phyloP scores from a whole-genome alignment of 768 basidiomycete species.

The Collybia mongolica region DNA sequence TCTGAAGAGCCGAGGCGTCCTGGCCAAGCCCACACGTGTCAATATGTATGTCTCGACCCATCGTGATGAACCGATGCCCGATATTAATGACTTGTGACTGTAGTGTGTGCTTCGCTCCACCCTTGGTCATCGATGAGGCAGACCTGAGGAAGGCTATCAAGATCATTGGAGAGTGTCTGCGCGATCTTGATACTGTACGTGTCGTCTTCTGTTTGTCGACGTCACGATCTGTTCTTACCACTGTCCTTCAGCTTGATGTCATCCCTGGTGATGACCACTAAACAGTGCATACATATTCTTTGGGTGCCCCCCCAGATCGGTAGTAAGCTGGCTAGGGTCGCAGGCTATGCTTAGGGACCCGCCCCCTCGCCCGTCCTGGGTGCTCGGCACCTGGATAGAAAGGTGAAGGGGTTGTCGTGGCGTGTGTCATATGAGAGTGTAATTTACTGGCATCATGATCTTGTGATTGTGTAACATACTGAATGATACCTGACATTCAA shows the following conservation, averaged over 20 bases:
- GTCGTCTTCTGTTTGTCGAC: neutral
- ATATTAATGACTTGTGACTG: neutral
- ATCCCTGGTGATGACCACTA: conserved; percentile 56
- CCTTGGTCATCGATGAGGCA: conserved; percentile 88
- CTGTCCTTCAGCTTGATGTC: conserved; percentile 27
- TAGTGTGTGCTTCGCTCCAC: conserved; percentile 96
- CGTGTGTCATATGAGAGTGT: no score
- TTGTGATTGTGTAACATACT: no score
- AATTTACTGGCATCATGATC: no score
- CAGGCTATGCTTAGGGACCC: neutral
- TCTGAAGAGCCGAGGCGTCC: conserved; percentile 85
- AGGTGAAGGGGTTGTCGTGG: no score
- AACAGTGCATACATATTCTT: no score
- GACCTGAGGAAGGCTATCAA: conserved; percentile 74
- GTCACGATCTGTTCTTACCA: conserved; percentile 4
- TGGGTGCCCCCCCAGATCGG: no score
- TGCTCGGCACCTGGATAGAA: no score
- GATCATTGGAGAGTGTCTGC: conserved; percentile 74
- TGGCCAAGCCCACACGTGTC: conserved; percentile 95
- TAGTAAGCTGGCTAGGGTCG: no score
- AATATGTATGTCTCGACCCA: conserved; percentile 68
- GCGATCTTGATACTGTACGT: conserved; percentile 77
- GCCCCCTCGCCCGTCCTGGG: no score
- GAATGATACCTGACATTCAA: no score
- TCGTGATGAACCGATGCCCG: neutral